Percentiles rank a stretch among this genome's conserved stretches.
phyloP scores from a whole-genome alignment of 75 land plant genomes.

The Adiantum capillusveneris region DNA sequence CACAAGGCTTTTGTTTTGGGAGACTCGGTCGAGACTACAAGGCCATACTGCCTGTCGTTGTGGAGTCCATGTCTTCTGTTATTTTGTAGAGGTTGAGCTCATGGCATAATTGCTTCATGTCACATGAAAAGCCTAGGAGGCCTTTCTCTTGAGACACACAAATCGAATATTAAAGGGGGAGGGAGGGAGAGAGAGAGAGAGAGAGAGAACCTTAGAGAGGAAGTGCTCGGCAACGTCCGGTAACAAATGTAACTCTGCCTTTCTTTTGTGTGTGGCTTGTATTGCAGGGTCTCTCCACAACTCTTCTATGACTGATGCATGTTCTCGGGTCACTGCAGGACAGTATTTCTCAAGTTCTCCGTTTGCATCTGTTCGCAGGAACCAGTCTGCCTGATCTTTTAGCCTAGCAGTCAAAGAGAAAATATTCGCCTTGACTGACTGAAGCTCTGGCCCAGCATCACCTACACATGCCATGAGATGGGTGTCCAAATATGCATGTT shows the following conservation, averaged over 20 bases:
- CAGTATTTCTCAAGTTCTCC: slow-evolving; percentile 83
- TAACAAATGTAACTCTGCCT: slow-evolving; percentile 72
- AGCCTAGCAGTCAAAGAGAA: slow-evolving; percentile 71
- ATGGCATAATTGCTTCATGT: too few species aligned
- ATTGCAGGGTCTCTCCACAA: slow-evolving; percentile 89
- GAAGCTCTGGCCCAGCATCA: not conserved
- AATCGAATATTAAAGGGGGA: too few species aligned
- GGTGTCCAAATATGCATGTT: too few species aligned
- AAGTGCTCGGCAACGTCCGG: slow-evolving; percentile 87
- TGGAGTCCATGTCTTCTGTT: too few species aligned
- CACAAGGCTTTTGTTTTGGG: too few species aligned
- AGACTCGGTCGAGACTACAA: too few species aligned
- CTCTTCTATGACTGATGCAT: slow-evolving; percentile 79
- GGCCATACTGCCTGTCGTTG: too few species aligned
- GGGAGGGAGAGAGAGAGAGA: too few species aligned
- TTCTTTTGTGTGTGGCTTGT: slow-evolving; percentile 83
- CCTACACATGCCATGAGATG: too few species aligned
- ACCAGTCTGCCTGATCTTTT: slow-evolving; percentile 88
- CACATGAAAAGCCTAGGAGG: too few species aligned
- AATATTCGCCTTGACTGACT: not conserved
- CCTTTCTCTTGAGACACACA: too few species aligned
- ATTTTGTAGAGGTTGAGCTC: too few species aligned
- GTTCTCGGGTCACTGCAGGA: slow-evolving; percentile 82
- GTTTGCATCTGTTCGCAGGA: slow-evolving; percentile 83
- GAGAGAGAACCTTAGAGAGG: slow-evolving; percentile 47